Percentiles rank a stretch among this genome's conserved stretches.
Conservation (phyloP, 257 asterid species). For the Orobanche coerulescens region DNA sequence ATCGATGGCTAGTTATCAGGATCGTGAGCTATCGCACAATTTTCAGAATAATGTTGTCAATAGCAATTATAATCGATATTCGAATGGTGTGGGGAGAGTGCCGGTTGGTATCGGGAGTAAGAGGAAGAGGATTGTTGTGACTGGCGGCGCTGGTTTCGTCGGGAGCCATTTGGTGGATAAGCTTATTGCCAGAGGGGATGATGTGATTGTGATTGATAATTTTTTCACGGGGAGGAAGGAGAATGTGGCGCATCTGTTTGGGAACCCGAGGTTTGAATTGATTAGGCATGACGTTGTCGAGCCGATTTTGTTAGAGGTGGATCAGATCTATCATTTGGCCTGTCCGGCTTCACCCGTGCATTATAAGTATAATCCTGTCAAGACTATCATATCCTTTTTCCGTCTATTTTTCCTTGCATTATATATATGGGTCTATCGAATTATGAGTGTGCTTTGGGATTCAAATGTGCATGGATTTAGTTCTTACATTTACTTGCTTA, state of each 20-base stretch:
- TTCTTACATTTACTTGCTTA: slow-evolving; percentile 6
- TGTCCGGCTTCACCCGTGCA: slow-evolving; percentile 78
- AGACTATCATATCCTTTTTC: slow-evolving; percentile 64
- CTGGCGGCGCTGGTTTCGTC: slow-evolving; percentile 77
- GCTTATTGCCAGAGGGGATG: slow-evolving; percentile 64
- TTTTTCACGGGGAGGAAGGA: slow-evolving; percentile 72
- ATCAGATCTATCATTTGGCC: slow-evolving; percentile 75
- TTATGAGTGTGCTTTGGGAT: neutral
- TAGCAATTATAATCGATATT: slow-evolving; percentile 15
- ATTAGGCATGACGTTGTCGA: slow-evolving; percentile 74
- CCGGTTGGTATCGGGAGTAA: slow-evolving; percentile 55
- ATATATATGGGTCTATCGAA: too few relatives aligned
- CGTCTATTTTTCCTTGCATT: neutral
- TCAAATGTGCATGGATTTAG: neutral
- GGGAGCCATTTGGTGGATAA: slow-evolving; percentile 82
- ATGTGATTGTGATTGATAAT: slow-evolving; percentile 68
- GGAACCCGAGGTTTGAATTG: slow-evolving; percentile 62
- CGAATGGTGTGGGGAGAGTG: slow-evolving; percentile 50
- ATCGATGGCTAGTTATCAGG: slow-evolving; percentile 15
- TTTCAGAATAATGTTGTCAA: neutral
- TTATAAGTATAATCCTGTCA: slow-evolving; percentile 66
- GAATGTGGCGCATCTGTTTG: slow-evolving; percentile 64
- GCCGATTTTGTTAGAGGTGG: slow-evolving; percentile 71
- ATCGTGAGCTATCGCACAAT: slow-evolving; percentile 4
- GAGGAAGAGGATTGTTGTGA: slow-evolving; percentile 60